phyloP scores from a whole-genome alignment of 2,329 filamentous ascomycete species.

The Sporothrix sp. region DNA sequence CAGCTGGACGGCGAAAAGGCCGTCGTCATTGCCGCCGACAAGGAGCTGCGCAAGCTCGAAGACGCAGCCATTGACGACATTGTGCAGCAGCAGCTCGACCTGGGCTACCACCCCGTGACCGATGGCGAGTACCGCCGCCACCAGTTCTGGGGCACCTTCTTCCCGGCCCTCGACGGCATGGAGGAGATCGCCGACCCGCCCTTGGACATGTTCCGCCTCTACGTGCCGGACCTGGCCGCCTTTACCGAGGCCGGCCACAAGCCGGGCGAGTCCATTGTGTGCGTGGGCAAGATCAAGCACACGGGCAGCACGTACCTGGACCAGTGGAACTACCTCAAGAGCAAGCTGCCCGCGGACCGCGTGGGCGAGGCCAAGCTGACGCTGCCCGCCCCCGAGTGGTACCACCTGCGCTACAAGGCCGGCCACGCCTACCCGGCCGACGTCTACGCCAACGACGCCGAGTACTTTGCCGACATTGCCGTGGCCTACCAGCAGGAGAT shows the following conservation, averaged over 20 bases:
- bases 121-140: constrained; percentile 49
- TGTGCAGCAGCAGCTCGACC: constrained; percentile 48
- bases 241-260: constrained; percentile 38
- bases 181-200: constrained; percentile 28
- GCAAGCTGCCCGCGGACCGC: constrained; percentile 45
- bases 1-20: constrained; percentile 29
- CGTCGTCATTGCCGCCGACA: constrained; percentile 29
- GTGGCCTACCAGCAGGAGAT: constrained; percentile 40
- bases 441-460: constrained; percentile 37
- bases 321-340: constrained; percentile 34
- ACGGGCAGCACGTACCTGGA: constrained; percentile 33
- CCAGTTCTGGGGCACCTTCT: constrained; percentile 28
- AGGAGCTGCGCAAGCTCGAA: constrained; percentile 42
- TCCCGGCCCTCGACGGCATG: constrained; percentile 32
- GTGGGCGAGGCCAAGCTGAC: constrained; percentile 58
- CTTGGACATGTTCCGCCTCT: constrained; percentile 29
- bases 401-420: constrained; percentile 43
- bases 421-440: constrained; percentile 40
- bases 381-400: constrained; percentile 53
- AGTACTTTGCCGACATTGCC: constrained; percentile 43
- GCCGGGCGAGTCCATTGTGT: constrained; percentile 36
- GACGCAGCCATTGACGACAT: constrained; percentile 49
- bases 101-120: constrained; percentile 46
- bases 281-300: constrained; percentile 38
- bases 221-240: constrained; percentile 31